These are phyloP conservation scores for Chondrus crispus DNA, from an alignment of 23 red algal genomes.

Conservation along the genomic window DNA sequence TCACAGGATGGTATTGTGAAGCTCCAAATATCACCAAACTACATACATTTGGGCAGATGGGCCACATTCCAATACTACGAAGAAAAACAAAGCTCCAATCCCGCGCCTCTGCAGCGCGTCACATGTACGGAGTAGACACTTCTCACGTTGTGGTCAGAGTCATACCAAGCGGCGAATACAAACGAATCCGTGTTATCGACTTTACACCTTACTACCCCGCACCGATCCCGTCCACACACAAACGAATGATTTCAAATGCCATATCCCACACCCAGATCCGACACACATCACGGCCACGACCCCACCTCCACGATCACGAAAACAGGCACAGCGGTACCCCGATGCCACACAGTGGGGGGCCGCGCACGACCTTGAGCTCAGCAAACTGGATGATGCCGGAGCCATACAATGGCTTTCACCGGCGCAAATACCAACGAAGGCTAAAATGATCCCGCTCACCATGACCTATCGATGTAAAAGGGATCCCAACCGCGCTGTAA, in stretches of 20 bases:
- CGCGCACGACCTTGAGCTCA: neutral
- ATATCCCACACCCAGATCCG: neutral
- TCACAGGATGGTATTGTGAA: neutral
- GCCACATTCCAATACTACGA: neutral
- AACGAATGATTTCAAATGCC: neutral
- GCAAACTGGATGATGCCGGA: neutral
- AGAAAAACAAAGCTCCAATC: neutral
- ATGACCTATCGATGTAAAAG: neutral
- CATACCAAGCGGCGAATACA: neutral
- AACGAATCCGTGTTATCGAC: neutral
- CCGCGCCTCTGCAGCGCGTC: neutral
- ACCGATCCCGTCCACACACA: neutral
- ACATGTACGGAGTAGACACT: neutral
- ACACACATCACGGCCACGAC: neutral
- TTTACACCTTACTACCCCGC: neutral
- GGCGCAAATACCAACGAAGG: neutral
- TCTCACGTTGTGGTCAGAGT: neutral
- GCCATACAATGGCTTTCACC: neutral
- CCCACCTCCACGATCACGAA: neutral
- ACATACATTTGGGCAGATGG: neutral
- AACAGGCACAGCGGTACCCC: neutral
- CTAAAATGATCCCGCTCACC: neutral
- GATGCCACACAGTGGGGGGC: neutral
- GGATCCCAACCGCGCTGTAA: neutral
- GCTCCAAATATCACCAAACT: neutral